Base-by-base conservation (phyloP, 1,139 yeast genomes). In the Trichomonascaceae sp. region DNA sequence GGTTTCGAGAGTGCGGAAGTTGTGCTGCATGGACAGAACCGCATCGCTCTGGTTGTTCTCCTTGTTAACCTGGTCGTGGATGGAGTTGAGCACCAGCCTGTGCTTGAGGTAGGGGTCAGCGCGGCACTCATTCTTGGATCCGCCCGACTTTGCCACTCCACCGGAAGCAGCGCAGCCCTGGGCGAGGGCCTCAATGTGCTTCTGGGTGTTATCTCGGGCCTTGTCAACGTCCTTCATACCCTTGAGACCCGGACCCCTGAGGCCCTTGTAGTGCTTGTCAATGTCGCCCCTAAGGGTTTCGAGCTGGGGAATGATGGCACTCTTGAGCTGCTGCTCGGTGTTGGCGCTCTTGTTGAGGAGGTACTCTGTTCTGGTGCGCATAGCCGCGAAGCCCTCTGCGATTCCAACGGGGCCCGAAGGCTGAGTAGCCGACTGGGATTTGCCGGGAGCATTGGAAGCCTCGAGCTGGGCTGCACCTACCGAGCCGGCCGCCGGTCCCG, bases 1-100 rank as follows among this genome's bases (percentile, higher is more conserved):
- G 17, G 51, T 40, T 46, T 69, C 74, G 32, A 62, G 50, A 4
- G 64, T 51, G 42, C 55, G 52, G 36, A 67, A 51, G 35, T 59
- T 56, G 40, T 52, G 50, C 53, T 69, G 73, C 31, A 57, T 50
- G 33, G 58, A 51, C 30, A 60, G 50, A 28, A 66, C 50, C 33
- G 65, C 59, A 36, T 65, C 70, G 28, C 62, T 48, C 37, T 63
- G 64, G 18, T 48, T 45, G 45, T 68, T 67, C 50, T 69, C 74
- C 41, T 57, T 59, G 30, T 47, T 44, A 27, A 68, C 45, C 48
- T 68, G 74, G 31, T 49, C 56, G 11, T 57, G 60, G 3, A 67
- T 59, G 22, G 59, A 50, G 31, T 50, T 45, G 20, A 57, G 41
- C 4, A 62, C 52, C 13, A 44, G 33, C 35, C 71, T 60, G 40